Percentiles rank a stretch among this genome's conserved stretches.
Conservation (phyloP, 2,329 filamentous ascomycete species). For the Calonectria multiphialidica region DNA sequence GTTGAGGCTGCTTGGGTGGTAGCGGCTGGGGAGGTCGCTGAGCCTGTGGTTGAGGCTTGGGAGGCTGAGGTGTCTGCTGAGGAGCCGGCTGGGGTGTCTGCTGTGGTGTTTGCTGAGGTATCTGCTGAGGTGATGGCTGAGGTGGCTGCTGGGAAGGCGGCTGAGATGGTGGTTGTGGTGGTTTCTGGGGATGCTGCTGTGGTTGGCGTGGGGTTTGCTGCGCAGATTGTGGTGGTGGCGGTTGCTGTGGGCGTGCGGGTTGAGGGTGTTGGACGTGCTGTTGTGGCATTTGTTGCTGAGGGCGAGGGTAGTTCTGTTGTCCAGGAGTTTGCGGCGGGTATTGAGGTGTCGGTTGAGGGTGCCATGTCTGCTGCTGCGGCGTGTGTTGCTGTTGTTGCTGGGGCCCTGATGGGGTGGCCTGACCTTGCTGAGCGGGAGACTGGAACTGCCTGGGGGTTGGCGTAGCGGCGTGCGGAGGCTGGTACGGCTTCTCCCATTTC, state of each 20-base stretch:
- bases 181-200: conserved; percentile 34
- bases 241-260: conserved; percentile 34
- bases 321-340: conserved; percentile 35
- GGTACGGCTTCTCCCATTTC: conserved; percentile 58
- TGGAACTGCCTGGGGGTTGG: conserved; percentile 42
- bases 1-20: neutral
- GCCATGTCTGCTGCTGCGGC: conserved; percentile 36
- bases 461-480: conserved; percentile 46
- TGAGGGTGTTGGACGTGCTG: conserved; percentile 31
- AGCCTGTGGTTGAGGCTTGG: conserved; percentile 12
- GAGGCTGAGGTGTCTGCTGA: conserved; percentile 27
- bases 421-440: conserved; percentile 37
- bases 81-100: conserved; percentile 19
- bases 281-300: conserved; percentile 32
- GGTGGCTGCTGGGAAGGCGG: conserved; percentile 30
- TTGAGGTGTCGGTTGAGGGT: conserved; percentile 35
- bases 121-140: conserved; percentile 30
- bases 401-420: conserved; percentile 32
- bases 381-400: conserved; percentile 31
- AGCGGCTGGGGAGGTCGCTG: conserved; percentile 28
- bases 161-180: conserved; percentile 33
- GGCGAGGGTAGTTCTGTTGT: conserved; percentile 39
- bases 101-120: conserved; percentile 29
- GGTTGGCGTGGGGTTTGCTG: conserved; percentile 32
- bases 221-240: conserved; percentile 30